Evolutionary conservation across 768 basidiomycete species (phyloP).

Genomic region (Termitomyces sp.): DNA sequence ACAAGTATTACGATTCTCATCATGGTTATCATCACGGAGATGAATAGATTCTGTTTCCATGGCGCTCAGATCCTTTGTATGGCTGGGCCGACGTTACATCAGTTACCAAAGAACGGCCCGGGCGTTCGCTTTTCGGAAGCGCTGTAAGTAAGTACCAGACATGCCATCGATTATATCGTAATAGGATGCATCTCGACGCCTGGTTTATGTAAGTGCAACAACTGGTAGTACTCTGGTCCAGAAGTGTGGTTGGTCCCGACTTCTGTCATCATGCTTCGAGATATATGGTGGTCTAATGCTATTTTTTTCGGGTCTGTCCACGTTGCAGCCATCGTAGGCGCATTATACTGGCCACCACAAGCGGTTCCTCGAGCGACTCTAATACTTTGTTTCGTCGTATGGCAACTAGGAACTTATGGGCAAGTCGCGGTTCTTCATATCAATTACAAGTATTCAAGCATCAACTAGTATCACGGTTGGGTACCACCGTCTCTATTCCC

Average conservation of each 20-base stretch:
- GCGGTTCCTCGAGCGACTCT: conserved; percentile 39
- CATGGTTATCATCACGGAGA: not conserved
- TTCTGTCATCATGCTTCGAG: conserved; percentile 13
- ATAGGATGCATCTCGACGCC: not conserved
- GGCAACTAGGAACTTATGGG: conserved; percentile 75
- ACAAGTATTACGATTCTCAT: conserved; percentile 26
- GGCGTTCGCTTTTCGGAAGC: not conserved
- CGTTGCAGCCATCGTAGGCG: conserved; percentile 48
- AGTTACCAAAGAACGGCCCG: not conserved
- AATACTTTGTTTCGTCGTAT: conserved; percentile 47
- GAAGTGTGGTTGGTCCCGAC: not conserved
- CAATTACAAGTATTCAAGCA: not conserved
- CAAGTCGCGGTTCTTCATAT: conserved; percentile 21
- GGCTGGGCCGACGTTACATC: not conserved
- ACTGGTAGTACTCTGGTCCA: not conserved
- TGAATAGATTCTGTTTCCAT: conserved; percentile 1
- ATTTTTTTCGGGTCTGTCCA: conserved; percentile 56
- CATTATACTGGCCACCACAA: conserved; percentile 43
- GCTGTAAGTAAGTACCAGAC: not conserved
- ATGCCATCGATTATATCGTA: not conserved
- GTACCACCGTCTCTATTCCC: conserved; percentile 78
- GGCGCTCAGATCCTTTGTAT: not conserved
- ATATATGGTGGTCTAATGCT: conserved; percentile 61
- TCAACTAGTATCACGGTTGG: conserved; percentile 60
- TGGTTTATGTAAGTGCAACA: not conserved